Conservation (phyloP, 441 rosid species). For the Pelargonium citronellum region DNA sequence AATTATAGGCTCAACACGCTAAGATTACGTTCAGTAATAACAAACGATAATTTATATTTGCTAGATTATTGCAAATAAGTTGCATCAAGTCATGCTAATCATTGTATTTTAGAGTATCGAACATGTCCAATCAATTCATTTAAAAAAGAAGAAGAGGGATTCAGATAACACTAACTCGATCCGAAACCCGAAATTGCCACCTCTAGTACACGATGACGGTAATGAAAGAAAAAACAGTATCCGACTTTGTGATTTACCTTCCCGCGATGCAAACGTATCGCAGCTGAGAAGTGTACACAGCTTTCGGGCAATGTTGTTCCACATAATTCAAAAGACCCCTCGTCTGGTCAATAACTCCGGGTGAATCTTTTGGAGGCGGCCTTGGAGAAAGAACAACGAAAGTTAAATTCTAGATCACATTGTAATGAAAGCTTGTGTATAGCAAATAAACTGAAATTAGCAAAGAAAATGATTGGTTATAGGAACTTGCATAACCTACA, state of each 20-base stretch:
- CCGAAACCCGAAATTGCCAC: too few relatives aligned
- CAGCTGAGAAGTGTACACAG: constrained; percentile 64
- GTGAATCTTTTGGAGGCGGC: constrained; percentile 74
- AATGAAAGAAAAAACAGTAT: constrained; percentile 6
- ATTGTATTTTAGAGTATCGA: too few relatives aligned
- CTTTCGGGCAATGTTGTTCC: constrained; percentile 58
- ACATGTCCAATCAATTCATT: too few relatives aligned
- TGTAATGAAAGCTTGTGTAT: background rate
- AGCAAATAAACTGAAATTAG: background rate
- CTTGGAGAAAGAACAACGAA: constrained; percentile 31
- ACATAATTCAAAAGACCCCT: constrained; percentile 82
- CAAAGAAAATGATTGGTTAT: background rate
- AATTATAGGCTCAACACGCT: too few relatives aligned
- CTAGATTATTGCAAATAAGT: too few relatives aligned
- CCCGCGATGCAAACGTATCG: constrained; percentile 86
- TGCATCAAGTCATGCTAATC: too few relatives aligned
- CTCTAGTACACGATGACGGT: too few relatives aligned
- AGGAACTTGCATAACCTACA: constrained; percentile 45
- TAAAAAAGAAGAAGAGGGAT: too few relatives aligned
- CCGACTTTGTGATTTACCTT: constrained; percentile 40
- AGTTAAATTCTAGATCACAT: background rate
- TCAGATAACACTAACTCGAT: too few relatives aligned
- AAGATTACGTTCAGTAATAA: too few relatives aligned
- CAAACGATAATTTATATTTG: too few relatives aligned
- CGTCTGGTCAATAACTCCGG: constrained; percentile 88